Evolutionary conservation across 495 filamentous ascomycete genomes (phyloP), one percentile per base, ranked within the genome.

Genomic region (Tuber aestivum): DNA sequence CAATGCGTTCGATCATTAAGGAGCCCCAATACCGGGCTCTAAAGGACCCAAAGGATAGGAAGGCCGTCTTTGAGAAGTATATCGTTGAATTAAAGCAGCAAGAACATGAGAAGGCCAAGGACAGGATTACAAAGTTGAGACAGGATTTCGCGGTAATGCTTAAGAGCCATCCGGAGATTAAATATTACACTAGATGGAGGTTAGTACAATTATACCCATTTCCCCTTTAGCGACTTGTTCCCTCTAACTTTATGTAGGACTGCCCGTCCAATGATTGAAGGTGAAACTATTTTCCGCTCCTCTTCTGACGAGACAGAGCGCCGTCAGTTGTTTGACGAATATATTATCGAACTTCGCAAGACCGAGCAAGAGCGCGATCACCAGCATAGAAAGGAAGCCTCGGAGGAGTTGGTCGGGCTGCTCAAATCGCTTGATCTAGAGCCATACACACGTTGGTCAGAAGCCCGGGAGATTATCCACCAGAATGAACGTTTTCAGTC

Each of bases 151-250:
- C 90, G 80, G 94, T 91, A 73, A 99, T 99, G 95, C 87, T 98
- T 79, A 93, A 91, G 84, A 94, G 94, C 77, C 96, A 98, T 84
- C 93, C 94, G 81, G 95, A 98, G 86, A 98, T 99, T 83, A 96
- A 95, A 85, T 90, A 97, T 80, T 98, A 97, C 85, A 97, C 94
- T 75, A 92, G 94, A 74, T 99, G 96, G 96, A 97, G 93, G 82
- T 83, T 74, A 44, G 81, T 69, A 68, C 27, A 74, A 23, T 37
- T 41, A 23, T 37, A 45, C 35, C 50, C 65, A 18, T 21, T 23
- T 73, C 27, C 75, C 23, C 21, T 5, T 18, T 23, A n/a, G n/a
- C 20, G 45, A 50, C 38, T n/a, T 35, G 10, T 70, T 38, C 37
- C 79, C 41, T 73, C 69, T 71, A 48, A 41, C 14, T 42, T 72